Conservation (phyloP, 345 rosid genomes). For the Barbarea vulgaris region DNA sequence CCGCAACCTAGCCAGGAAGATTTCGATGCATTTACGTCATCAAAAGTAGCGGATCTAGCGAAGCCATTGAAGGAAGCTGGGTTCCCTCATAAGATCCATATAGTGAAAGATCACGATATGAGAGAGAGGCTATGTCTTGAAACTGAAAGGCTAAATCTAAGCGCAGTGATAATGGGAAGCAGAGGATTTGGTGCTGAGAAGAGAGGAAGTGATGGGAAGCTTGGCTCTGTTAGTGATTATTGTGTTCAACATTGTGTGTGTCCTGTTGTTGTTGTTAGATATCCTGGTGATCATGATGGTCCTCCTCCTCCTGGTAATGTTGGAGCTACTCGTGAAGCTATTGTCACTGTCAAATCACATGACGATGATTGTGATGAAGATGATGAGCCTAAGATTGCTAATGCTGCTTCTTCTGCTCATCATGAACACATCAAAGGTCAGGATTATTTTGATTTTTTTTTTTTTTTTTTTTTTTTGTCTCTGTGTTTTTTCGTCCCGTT, state of each 20-base stretch:
- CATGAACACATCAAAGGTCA: constrained; percentile 48
- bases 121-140: constrained; percentile 92
- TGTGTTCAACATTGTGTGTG: constrained; percentile 91
- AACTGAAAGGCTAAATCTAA: constrained; percentile 74
- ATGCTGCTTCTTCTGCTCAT: constrained; percentile 35
- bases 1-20: constrained; percentile 64
- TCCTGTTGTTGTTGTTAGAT: constrained; percentile 85
- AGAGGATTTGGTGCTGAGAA: constrained; percentile 83
- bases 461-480: too few relatives aligned
- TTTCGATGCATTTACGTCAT: constrained; percentile 67
- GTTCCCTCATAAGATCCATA: constrained; percentile 85
- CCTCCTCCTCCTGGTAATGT: constrained; percentile 26
- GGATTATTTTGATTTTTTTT: neutral
- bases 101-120: constrained; percentile 95
- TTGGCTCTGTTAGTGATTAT: constrained; percentile 94
- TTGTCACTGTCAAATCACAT: constrained; percentile 45
- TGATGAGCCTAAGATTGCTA: constrained; percentile 36
- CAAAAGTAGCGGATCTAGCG: constrained; percentile 77
- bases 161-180: constrained; percentile 91
- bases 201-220: constrained; percentile 73
- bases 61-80: constrained; percentile 80
- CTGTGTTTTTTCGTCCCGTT: neutral
- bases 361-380: constrained; percentile 34
- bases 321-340: constrained; percentile 42
- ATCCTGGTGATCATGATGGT: constrained; percentile 65